Base-by-base conservation (phyloP, 768 basidiomycete genomes). In the Kwoniella sp. region DNA sequence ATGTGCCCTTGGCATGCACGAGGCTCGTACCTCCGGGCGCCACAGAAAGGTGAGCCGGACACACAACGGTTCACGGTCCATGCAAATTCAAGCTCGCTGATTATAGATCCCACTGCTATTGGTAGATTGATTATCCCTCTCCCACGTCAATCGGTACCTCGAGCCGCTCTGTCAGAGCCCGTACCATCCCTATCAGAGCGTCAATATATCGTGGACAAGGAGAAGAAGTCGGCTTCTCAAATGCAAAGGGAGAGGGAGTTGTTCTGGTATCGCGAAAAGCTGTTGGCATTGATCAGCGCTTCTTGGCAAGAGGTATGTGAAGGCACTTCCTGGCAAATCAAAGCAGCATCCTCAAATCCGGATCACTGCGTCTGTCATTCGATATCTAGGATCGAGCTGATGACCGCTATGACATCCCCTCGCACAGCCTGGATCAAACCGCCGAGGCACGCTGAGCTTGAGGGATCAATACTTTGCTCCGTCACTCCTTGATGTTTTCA, bases 181-280 rank as follows among this genome's bases (percentile, higher is more conserved):
- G 90, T 97, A 49, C 95, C 96, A 0, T 87, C 87, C 17, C 80
- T 97, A 40, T 89, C 91, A 15, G 88, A 92, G 64, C 85, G 92
- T 26, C 96, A 99, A 76, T 97, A 94, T 77, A 87, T 98, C 19
- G 88, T 96, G 0, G 84, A 88, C 25, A 90, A 90, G 69, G 86
- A 88, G 4, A 85, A 82, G 57, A 80, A 90, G 62, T 85, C 88
- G 0, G 76, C 80, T 12, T 81, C 79, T 49, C 88, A 91, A 68
- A 85, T 88, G 64, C 83, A 82, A 47, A 74, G 83, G 10, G 88
- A 92, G 75, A 84, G 87, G 40, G 90, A 92, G 74, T 77, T 94
- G 17, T 99, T 98, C 82, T 99, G 96, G 96, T 95, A 96, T 77
- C 84, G 94, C 36, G 94, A 99, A 78, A 87, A 88, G 67, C 81